Evolutionary conservation across 169 alveolate genomes (phyloP).

Genomic region (Perkinsus marinus): DNA sequence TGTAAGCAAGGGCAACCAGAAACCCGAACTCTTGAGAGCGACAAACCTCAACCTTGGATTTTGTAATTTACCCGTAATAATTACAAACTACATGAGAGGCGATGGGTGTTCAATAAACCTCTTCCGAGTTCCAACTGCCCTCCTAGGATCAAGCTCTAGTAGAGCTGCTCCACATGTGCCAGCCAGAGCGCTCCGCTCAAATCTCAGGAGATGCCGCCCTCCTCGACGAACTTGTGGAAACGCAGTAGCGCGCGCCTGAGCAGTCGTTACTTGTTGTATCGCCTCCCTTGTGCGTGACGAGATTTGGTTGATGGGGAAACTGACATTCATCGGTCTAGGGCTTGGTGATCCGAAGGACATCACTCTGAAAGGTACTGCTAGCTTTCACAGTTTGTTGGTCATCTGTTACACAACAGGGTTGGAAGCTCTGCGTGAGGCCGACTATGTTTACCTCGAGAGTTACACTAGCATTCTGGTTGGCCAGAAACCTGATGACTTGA

Average conservation of each 20-base stretch:
- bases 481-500: constrained; percentile 36
- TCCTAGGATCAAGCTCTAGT: neutral
- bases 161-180: neutral
- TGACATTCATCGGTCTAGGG: constrained; percentile 70
- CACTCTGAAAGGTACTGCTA: constrained; percentile 28
- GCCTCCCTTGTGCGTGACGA: no score
- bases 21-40: no score
- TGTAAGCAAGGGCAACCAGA: no score
- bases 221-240: no score
- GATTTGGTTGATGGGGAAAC: neutral
- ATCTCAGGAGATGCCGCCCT: no score
- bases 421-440: constrained; percentile 48
- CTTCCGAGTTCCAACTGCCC: no score
- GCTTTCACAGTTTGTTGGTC: neutral
- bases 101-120: no score
- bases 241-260: no score
- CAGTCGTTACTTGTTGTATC: no score
- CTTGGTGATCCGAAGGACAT: constrained; percentile 60
- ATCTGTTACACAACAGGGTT: constrained; percentile 20
- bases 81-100: neutral
- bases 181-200: no score
- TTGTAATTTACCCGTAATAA: no score
- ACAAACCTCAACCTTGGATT: no score
- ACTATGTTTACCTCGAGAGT: constrained; percentile 56
- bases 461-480: constrained; percentile 65